Percentiles rank a stretch among this genome's conserved stretches.
Conservation (phyloP, 139 green algal genomes). For the Tetradesmus obliquus region DNA sequence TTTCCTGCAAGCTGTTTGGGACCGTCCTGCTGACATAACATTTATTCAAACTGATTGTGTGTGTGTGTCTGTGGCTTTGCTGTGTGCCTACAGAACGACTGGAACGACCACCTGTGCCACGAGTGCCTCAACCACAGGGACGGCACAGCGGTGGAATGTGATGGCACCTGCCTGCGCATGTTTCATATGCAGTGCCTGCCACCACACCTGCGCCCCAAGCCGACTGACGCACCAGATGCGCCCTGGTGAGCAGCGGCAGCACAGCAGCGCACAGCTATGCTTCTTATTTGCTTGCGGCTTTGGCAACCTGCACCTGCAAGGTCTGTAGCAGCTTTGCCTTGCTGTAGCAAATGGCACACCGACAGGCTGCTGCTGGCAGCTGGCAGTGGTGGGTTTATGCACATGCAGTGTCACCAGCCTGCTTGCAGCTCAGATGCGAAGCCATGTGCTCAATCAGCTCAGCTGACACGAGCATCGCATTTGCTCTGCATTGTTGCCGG, state of each 20-base stretch:
- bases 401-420: neutral
- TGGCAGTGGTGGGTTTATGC: too few relatives aligned
- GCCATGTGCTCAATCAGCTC: too few relatives aligned
- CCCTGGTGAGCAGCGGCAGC: neutral
- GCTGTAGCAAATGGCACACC: too few relatives aligned
- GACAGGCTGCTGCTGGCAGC: too few relatives aligned
- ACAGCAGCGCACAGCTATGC: too few relatives aligned
- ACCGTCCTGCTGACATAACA: neutral
- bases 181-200: slow-evolving; percentile 38
- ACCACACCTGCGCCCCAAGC: neutral
- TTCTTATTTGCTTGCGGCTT: too few relatives aligned
- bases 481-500: neutral
- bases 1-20: neutral
- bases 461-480: neutral
- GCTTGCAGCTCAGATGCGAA: neutral
- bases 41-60: too few relatives aligned
- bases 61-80: too few relatives aligned
- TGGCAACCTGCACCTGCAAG: neutral
- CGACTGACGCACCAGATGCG: slow-evolving; percentile 27
- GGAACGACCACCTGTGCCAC: slow-evolving; percentile 39
- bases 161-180: slow-evolving; percentile 42
- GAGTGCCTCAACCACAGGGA: slow-evolving; percentile 28
- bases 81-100: slow-evolving; percentile 26
- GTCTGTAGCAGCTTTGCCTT: neutral
- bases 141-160: slow-evolving; percentile 35